Percentiles rank a stretch among this genome's conserved stretches.
Evolutionary conservation across 2,329 filamentous ascomycete species (phyloP).

Genomic region (Colletotrichum melonis): DNA sequence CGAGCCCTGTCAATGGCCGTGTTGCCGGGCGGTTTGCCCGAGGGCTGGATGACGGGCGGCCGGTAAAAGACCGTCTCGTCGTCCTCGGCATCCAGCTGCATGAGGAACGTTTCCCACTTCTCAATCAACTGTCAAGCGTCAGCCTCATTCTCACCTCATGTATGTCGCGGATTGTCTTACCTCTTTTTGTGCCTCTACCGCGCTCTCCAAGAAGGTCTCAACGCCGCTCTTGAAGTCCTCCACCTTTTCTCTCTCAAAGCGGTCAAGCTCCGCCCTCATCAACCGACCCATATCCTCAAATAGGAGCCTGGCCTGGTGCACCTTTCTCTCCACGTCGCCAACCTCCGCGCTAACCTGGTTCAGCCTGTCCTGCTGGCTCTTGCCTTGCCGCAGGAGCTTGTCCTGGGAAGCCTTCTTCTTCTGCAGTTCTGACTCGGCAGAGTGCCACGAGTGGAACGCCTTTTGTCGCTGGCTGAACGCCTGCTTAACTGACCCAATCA

Average conservation of each 20-base stretch:
- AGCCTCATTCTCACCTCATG: conserved; percentile 22
- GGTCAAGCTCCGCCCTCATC: conserved; percentile 90
- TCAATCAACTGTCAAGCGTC: conserved; percentile 70
- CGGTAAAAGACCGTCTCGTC: conserved; percentile 78
- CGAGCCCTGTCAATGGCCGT: conserved; percentile 71
- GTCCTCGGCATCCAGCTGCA: conserved; percentile 95
- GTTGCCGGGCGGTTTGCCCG: conserved; percentile 62
- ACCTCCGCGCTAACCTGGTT: conserved; percentile 95
- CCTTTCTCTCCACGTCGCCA: conserved; percentile 91
- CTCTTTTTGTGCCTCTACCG: conserved; percentile 98
- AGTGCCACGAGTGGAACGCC: conserved; percentile 93
- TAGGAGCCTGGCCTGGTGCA: conserved; percentile 87
- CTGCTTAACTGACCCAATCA: conserved; percentile 95
- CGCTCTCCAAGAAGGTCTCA: conserved; percentile 96
- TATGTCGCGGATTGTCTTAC: conserved; percentile 58
- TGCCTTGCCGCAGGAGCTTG: conserved; percentile 93
- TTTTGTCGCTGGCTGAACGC: conserved; percentile 95
- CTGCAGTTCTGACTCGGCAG: conserved; percentile 87
- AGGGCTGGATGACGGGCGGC: conserved; percentile 66
- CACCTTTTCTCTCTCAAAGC: conserved; percentile 97
- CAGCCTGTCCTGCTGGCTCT: conserved; percentile 94
- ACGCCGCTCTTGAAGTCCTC: conserved; percentile 99
- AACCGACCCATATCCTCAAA: conserved; percentile 98
- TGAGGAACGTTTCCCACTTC: conserved; percentile 97
- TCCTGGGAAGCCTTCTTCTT: conserved; percentile 92